A percentile compares a stretch with the other conserved stretches of the same genome.
These are phyloP conservation scores for Ceriops zippeliana DNA, from an alignment of 345 rosid genomes.

Conservation along the genomic window DNA sequence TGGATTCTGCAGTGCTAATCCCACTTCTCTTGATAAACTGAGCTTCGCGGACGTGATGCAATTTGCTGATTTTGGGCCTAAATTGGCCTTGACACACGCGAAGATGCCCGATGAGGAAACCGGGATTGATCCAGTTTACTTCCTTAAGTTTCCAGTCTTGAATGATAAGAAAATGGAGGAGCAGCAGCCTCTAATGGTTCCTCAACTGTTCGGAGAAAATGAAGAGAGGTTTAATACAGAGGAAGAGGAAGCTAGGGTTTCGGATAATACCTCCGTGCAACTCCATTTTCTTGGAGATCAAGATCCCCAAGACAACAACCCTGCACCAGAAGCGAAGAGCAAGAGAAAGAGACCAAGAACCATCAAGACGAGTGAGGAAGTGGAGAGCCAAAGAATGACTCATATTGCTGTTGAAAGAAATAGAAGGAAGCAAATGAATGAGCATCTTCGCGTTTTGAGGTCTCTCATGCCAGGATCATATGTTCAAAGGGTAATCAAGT, in stretches of 20 bases:
- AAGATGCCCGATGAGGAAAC: constrained; percentile 54
- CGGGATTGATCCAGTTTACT: constrained; percentile 76
- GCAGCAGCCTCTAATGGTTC: constrained; percentile 31
- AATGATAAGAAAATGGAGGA: constrained; percentile 39
- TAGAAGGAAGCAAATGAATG: constrained; percentile 94
- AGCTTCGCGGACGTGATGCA: constrained; percentile 94
- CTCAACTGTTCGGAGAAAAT: constrained; percentile 25
- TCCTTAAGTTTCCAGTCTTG: constrained; percentile 83
- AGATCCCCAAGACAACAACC: constrained; percentile 27
- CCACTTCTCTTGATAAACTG: constrained; percentile 58
- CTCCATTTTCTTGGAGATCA: constrained; percentile 47
- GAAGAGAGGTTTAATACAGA: constrained; percentile 27
- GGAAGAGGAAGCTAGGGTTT: constrained; percentile 52
- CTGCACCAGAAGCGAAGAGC: constrained; percentile 41
- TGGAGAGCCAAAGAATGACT: constrained; percentile 89
- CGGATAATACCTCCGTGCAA: constrained; percentile 48
- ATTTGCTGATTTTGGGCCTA: constrained; percentile 83
- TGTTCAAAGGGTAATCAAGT: constrained; percentile 67
- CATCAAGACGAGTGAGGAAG: constrained; percentile 80
- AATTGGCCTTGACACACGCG: constrained; percentile 59
- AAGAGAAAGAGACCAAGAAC: constrained; percentile 79
- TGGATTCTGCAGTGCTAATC: constrained; percentile 32
- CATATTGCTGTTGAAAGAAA: constrained; percentile 93
- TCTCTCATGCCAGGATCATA: constrained; percentile 99
- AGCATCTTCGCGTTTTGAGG: constrained; percentile 83